Base-by-base conservation (phyloP, 192 early-diverging fungal species). In the Coemansia sp. region DNA sequence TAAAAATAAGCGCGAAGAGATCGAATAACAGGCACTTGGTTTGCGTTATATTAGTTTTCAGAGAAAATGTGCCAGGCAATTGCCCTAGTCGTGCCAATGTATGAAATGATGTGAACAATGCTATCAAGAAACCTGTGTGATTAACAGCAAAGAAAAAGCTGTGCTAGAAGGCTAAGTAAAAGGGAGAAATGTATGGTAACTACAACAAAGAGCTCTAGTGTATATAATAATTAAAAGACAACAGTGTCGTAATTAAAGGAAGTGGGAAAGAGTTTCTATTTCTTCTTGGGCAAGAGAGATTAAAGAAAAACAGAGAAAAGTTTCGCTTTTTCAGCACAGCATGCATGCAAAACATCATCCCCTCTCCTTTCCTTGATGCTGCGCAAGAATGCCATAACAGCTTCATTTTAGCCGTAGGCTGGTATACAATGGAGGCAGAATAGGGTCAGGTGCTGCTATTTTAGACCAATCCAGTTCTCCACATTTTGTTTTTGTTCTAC, bases 341-440 rank as follows among this genome's bases (percentile, higher is more conserved):
- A 20, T 34, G 21, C 48, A 51, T 23, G 23, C 48, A 21, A 26
- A 4, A 8, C 48, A 51, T 3, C 10, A 13, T 40, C 15, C 37
- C 37, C 37, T 13, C 37, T n/a, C n/a, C n/a, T n/a, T n/a, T 15
- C 1, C 3, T 40, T 40, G 37, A 40, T 0, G 58, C 43, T 52
- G 49, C 28, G 10, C 59, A 29, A 57, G 34, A 64, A 57, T 64
- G 63, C 63, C 63, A 64, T 64, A 64, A 64, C 51, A 30, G 51
- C 62, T 30, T 39, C 21, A 16, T 42, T 64, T 40, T n/a, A 28
- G 0, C 35, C 7, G 21, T 15, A 55, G 35, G 10, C 39, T 56
- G 53, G 34, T 42, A 64, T 40, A 31, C 34, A 16, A 8, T 57
- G 30, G n/a, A 21, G 29, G n/a, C 29, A 18, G 30, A 34, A 18